Evolutionary conservation across 805 yeast genomes (phyloP), one percentile per base, ranked within the genome.

Genomic region (Sugiyamaella qingdaonensis): DNA sequence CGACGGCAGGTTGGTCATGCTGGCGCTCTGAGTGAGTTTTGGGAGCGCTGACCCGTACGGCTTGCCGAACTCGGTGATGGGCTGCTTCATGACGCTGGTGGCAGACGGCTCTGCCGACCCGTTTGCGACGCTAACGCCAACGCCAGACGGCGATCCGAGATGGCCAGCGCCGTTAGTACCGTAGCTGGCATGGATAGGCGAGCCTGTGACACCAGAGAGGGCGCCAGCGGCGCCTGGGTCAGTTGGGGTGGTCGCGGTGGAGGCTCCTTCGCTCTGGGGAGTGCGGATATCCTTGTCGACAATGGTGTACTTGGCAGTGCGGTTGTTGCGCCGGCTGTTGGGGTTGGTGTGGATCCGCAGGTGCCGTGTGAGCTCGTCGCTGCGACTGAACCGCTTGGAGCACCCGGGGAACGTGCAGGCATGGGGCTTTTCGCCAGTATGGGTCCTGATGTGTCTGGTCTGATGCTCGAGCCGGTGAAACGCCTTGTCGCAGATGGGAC

Each of bases 371-470:
- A 89, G 76, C 71, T 89, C 96, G 70, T 90, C 96, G 27, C 84
- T 77, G 57, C 96, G 78, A 54, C 86, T 79, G 65, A 89, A 89
- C 57, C 86, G 76, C 68, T 90, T 88, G 51, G 81, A 68, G 70
- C 97, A 89, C n/a, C 88, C 88, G 1, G 94, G 90, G 61, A 79
- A 88, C 16, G 82, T 78, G 69, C 97, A 89, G 48, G 81, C 83
- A 65, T 87, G 94, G 1, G 96, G 96, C 67, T 88, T 87, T 67
- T 89, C 96, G 47, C 97, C 97, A 0, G 97, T 89, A 71, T 89
- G 96, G 9, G 96, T 89, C 54, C 96, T 76, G 60, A 90, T 85
- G 67, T 89, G 97, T 60, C 97, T 78, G 10, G 95, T 89, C 66
- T 88, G 95, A 68, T 89, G 97, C 68, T 89, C 97, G 46, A 89